Base-by-base conservation (phyloP, 768 basidiomycete genomes). In the Collybia sp. region DNA sequence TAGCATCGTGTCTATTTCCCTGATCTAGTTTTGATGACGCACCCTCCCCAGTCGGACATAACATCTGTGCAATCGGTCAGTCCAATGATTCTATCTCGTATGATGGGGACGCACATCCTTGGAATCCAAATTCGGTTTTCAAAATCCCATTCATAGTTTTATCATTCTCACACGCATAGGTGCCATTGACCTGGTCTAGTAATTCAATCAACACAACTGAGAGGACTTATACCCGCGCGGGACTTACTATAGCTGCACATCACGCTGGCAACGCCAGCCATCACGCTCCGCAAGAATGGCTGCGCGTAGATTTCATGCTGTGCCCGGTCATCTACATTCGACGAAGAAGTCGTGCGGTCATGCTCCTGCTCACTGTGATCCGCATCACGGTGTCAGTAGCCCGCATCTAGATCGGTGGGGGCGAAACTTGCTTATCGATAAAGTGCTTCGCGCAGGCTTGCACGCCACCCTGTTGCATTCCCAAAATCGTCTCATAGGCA, bases 391-490 rank as follows among this genome's bases (percentile, higher is more conserved):
- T n/a, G 16, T 30, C 30, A 15, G 17, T 30, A 34, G 33, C 32
- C n/a, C 40, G n/a, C n/a, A 25, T 13, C 25, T 25, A 25, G 25
- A 25, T 25, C 25, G 25, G 25, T 25, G 25, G 4, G 25, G 8
- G 25, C 25, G 12, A 44, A 1, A 60, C 69, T 15, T 34, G 76
- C 76, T 80, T 80, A 62, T 77, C 73, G 47, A 82, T 70, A 43
- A 64, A 78, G 54, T 86, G 85, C 61, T 88, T 87, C 17, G 82
- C 83, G 43, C 80, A 82, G 1, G 85, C 82, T 54, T 85, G 84
- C 2, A 85, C 80, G 39, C 87, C 86, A 11, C 62, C 66, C 15
- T 60, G 49, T 57, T 88, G 86, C 58, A 87, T 55, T 4, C 86
- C 85, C 6, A 80, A 64, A 46, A 88, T 74, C 1, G 85, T 88